Percentiles rank a stretch among this genome's conserved stretches.
Evolutionary conservation across 495 filamentous ascomycete genomes (phyloP).

Genomic region (Podospora conica): DNA sequence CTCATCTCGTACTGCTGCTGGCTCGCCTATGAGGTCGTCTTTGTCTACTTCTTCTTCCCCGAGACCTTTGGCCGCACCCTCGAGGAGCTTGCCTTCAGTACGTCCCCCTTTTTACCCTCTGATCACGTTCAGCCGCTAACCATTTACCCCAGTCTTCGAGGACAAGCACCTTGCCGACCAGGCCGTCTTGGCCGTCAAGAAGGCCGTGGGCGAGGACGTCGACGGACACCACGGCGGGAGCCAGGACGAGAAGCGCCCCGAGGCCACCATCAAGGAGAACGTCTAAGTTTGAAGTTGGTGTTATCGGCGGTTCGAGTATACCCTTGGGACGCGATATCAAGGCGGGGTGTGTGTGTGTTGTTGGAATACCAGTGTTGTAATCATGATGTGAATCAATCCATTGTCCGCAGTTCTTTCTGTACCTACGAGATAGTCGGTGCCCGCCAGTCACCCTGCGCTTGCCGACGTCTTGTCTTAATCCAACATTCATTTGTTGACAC

Average conservation of each 20-base stretch:
- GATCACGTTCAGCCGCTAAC: slow-evolving; percentile 2
- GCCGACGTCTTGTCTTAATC: background rate
- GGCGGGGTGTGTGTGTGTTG: background rate
- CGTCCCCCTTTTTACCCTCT: slow-evolving; percentile 14
- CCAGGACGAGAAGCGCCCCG: slow-evolving; percentile 1
- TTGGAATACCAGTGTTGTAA: background rate
- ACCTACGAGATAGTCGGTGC: background rate
- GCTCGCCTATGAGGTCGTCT: slow-evolving; percentile 50
- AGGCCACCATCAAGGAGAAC: background rate
- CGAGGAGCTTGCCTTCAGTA: slow-evolving; percentile 60
- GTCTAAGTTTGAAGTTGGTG: background rate
- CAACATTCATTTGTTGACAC: background rate
- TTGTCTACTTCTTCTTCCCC: slow-evolving; percentile 60
- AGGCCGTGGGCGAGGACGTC: slow-evolving; percentile 27
- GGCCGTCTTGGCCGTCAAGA: slow-evolving; percentile 35
- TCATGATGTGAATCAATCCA: background rate
- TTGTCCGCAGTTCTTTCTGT: background rate
- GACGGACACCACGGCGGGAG: background rate
- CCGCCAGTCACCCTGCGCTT: background rate
- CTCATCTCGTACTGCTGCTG: slow-evolving; percentile 48
- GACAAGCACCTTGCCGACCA: slow-evolving; percentile 36
- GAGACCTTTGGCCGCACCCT: slow-evolving; percentile 57
- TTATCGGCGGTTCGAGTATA: background rate
- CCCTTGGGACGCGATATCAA: background rate
- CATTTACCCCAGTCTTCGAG: slow-evolving; percentile 35